Conservation (phyloP, 768 basidiomycete genomes). For the Leccinum sublutescens region DNA sequence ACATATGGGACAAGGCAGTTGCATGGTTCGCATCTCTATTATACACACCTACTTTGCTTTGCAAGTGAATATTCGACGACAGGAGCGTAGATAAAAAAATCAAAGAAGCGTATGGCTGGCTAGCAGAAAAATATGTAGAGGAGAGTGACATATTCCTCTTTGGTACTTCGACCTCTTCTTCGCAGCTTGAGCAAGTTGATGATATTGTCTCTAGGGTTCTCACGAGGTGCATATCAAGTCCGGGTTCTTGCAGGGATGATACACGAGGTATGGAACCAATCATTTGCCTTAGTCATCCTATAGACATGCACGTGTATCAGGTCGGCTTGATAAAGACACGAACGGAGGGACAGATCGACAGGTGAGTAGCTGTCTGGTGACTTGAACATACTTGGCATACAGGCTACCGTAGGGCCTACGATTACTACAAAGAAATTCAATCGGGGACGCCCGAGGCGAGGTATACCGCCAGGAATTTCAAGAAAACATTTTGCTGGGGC, state of each 20-base stretch:
- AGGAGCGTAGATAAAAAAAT: not conserved
- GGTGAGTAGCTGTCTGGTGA: not conserved
- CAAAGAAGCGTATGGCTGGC: not conserved
- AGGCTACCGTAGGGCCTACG: not conserved
- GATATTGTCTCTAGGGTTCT: not conserved
- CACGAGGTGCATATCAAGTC: not conserved
- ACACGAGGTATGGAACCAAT: not conserved
- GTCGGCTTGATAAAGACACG: not conserved
- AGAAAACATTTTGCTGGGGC: not conserved
- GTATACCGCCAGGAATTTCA: not conserved
- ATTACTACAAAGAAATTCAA: not conserved
- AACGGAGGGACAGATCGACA: not conserved
- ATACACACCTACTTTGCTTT: not conserved
- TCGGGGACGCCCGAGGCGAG: not conserved
- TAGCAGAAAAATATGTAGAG: not conserved
- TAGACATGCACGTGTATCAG: not conserved
- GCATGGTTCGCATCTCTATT: not conserved
- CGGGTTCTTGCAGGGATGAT: not conserved
- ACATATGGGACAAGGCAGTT: constrained; percentile 11
- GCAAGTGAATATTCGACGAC: not conserved
- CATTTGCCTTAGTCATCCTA: not conserved
- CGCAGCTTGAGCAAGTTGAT: not conserved
- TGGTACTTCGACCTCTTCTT: not conserved
- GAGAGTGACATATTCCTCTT: not conserved
- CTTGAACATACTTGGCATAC: not conserved